Conservation (phyloP, 352 stramenopile genomes). For the Phytophthora rubi region DNA sequence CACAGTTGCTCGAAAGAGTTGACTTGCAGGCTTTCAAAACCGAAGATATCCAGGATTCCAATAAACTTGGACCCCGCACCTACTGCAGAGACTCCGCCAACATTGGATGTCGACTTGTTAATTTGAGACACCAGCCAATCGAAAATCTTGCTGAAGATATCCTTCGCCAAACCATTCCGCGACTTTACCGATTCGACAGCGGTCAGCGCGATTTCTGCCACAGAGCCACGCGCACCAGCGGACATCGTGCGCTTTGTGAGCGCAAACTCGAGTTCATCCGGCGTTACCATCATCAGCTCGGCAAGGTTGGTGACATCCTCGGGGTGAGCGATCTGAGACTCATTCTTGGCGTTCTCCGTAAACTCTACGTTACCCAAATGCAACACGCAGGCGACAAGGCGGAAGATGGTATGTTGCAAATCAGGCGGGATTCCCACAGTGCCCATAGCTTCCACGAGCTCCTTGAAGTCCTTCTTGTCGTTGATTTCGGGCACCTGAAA, state of each 20-base stretch:
- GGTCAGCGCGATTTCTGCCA: conserved; percentile 87
- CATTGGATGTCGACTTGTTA: conserved; percentile 90
- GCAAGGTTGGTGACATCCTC: conserved; percentile 79
- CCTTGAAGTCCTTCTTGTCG: conserved; percentile 95
- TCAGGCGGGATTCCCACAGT: conserved; percentile 91
- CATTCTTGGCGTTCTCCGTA: conserved; percentile 86
- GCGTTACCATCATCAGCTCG: conserved; percentile 87
- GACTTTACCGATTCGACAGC: conserved; percentile 85
- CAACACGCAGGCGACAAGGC: conserved; percentile 96
- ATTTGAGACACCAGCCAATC: conserved; percentile 96
- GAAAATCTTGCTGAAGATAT: conserved; percentile 97
- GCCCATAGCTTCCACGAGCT: conserved; percentile 92
- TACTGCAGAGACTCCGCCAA: conserved; percentile 33
- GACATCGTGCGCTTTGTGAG: conserved; percentile 91
- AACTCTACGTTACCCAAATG: conserved; percentile 98
- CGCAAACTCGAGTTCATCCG: conserved; percentile 86
- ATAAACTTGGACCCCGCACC: conserved; percentile 82
- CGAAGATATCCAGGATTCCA: conserved; percentile 97
- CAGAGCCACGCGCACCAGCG: conserved; percentile 79
- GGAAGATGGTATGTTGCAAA: conserved; percentile 94
- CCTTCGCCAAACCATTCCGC: conserved; percentile 95
- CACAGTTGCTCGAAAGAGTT: conserved; percentile 97
- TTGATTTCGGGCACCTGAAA: conserved; percentile 93
- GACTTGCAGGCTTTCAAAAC: conserved; percentile 95
- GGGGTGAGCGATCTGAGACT: conserved; percentile 68